phyloP scores from a whole-genome alignment of 306 rosid genomes.

The Malus fusca region DNA sequence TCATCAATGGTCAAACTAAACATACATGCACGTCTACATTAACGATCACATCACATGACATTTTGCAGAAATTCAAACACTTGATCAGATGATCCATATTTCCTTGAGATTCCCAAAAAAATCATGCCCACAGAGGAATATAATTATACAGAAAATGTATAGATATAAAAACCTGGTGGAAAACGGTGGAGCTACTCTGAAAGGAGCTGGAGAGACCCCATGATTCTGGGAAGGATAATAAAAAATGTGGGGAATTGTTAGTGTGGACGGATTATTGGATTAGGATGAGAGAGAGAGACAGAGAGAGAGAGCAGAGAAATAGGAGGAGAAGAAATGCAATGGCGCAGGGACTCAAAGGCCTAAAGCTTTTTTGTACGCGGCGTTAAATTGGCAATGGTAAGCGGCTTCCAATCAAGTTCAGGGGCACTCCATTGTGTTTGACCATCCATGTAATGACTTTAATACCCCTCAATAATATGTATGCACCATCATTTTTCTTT shows the following conservation, averaged over 20 bases:
- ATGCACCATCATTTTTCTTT: not conserved
- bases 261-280: not conserved
- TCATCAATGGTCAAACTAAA: not conserved
- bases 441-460: not conserved
- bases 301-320: not conserved
- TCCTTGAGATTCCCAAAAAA: not conserved
- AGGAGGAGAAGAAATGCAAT: constrained; percentile 6
- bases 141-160: not conserved
- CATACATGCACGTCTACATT: not conserved
- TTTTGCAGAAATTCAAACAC: not conserved
- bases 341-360: constrained; percentile 20
- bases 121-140: not conserved
- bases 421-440: not conserved
- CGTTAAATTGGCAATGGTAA: constrained; percentile 3
- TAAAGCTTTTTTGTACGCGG: not conserved
- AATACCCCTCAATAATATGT: not conserved
- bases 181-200: not conserved
- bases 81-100: not conserved
- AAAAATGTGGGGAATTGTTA: not conserved
- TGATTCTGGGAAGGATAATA: not conserved
- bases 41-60: not conserved
- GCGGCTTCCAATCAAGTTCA: not conserved
- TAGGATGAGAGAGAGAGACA: not conserved
- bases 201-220: not conserved
- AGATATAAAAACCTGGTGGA: not conserved